Evolutionary conservation across 179 eudicot genomes (phyloP), one percentile per base, ranked within the genome.

Genomic region (Corrigiola litoralis): DNA sequence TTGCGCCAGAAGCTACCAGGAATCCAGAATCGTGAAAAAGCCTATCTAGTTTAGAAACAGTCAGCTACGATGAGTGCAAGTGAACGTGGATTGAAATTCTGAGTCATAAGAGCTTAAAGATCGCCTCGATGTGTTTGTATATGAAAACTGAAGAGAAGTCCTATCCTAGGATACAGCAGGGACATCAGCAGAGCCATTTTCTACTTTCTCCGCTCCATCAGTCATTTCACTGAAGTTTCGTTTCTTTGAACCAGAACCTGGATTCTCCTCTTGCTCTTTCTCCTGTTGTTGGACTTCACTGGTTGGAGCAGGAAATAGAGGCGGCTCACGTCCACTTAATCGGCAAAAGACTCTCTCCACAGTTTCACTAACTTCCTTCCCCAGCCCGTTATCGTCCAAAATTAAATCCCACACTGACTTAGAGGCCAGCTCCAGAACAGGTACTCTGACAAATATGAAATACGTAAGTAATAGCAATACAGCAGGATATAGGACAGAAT

Each of bases 371-470:
- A 94, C 88, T 72, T 94, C 97, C 73, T 82, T 90, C 55, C 99
- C 96, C 6, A 94, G 65, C 3, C 82, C 95, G 34, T 80, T 79
- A 4, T 81, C 79, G 71, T 91, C 99, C 65, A 94, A 72, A 37
- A 91, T 85, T 67, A 94, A 59, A 44, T 94, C 97, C 99, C 97
- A 94, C 31, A 94, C 97, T 48, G 94, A 85, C 73, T 81, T 90
- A 33, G 99, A 91, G 52, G 96, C 99, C 80, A 86, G 91, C 79
- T 94, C 99, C 58, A 94, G 96, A 72, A 88, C 99, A 20, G 96
- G 87, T 23, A 77, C 79, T 67, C 97, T 94, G 88, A 74, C 73
- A 54, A 69, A 60, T 58, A 66, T 12, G 17, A 27, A 27, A 42
- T 6, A 44, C 12, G 8, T 3, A 11, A 12, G 29, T 24, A 18